Evolutionary conservation across 192 early-diverging fungal genomes (phyloP).

Genomic region (Gryganskiella cystojenkinii): DNA sequence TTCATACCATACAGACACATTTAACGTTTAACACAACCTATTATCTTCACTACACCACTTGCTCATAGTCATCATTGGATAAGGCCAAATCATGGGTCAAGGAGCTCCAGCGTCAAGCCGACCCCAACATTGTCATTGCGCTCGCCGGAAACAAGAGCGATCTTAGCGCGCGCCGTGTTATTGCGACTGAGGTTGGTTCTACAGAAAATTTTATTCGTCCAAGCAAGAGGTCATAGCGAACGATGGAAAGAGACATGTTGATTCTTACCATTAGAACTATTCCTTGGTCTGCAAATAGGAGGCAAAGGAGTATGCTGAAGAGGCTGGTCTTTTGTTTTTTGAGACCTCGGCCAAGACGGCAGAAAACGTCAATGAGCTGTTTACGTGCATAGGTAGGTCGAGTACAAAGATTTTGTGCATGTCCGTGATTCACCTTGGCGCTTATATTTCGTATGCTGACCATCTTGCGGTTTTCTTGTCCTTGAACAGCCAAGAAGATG

Average conservation of each 20-base stretch:
- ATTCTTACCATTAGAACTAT: conserved; percentile 4
- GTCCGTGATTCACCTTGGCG: too few species aligned
- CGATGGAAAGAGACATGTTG: background rate
- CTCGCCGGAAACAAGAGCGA: conserved; percentile 78
- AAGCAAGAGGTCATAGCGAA: background rate
- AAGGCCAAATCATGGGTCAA: conserved; percentile 81
- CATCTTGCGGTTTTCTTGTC: conserved; percentile 2
- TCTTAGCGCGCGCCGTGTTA: conserved; percentile 70
- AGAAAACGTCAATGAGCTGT: conserved; percentile 68
- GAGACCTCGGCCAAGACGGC: conserved; percentile 78
- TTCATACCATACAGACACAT: conserved; percentile 7
- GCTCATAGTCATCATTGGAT: conserved; percentile 70
- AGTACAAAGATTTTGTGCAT: too few species aligned
- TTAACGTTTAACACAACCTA: too few species aligned
- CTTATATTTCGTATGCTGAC: background rate
- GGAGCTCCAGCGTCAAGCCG: conserved; percentile 77
- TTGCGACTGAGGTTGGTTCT: conserved; percentile 67
- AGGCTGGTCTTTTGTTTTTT: conserved; percentile 71
- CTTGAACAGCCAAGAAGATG: conserved; percentile 70
- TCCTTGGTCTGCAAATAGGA: conserved; percentile 47
- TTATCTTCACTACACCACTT: too few species aligned
- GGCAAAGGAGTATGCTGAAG: conserved; percentile 72
- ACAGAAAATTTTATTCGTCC: background rate
- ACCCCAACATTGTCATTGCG: conserved; percentile 80
- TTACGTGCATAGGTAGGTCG: conserved; percentile 70